Evolutionary conservation across 2,329 filamentous ascomycete species (phyloP).

Genomic region (Aureobasidium mangrovei): DNA sequence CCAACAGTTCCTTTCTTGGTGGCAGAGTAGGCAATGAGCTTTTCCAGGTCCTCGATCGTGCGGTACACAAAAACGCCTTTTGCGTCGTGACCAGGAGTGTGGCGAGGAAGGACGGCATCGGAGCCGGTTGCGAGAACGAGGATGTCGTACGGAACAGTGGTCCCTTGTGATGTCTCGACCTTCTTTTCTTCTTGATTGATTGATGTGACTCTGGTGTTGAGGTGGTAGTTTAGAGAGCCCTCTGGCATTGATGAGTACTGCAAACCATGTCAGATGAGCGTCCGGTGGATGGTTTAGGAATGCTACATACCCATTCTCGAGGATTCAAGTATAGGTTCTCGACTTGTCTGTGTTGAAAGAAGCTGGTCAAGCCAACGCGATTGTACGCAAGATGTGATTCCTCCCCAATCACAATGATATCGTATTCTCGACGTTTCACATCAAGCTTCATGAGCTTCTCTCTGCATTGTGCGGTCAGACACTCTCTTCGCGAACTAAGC

Average conservation of each 20-base stretch:
- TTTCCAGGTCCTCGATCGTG: slow-evolving; percentile 72
- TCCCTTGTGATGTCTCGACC: slow-evolving; percentile 62
- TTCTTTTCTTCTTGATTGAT: slow-evolving; percentile 57
- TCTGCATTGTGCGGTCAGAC: slow-evolving; percentile 37
- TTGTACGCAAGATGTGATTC: slow-evolving; percentile 86
- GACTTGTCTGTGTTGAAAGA: slow-evolving; percentile 77
- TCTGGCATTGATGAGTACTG: slow-evolving; percentile 57
- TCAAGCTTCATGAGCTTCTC: slow-evolving; percentile 86
- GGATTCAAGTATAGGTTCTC: slow-evolving; percentile 86
- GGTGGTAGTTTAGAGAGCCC: slow-evolving; percentile 61
- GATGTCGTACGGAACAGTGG: slow-evolving; percentile 64
- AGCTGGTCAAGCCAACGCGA: slow-evolving; percentile 78
- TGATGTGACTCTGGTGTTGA: slow-evolving; percentile 64
- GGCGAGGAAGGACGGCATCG: slow-evolving; percentile 63
- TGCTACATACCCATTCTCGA: slow-evolving; percentile 52
- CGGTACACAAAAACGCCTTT: slow-evolving; percentile 83
- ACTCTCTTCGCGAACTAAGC: not conserved
- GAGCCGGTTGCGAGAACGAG: slow-evolving; percentile 81
- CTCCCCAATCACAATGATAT: slow-evolving; percentile 78
- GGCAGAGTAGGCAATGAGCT: slow-evolving; percentile 64
- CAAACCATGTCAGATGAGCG: slow-evolving; percentile 23
- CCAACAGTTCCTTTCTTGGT: slow-evolving; percentile 59
- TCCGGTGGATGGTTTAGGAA: not conserved
- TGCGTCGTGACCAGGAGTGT: slow-evolving; percentile 70
- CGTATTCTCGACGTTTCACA: slow-evolving; percentile 63